Percentiles rank a stretch among this genome's conserved stretches.
Evolutionary conservation across 2,329 filamentous ascomycete species (phyloP).

Genomic region (Allantophomopsis cytisporea): DNA sequence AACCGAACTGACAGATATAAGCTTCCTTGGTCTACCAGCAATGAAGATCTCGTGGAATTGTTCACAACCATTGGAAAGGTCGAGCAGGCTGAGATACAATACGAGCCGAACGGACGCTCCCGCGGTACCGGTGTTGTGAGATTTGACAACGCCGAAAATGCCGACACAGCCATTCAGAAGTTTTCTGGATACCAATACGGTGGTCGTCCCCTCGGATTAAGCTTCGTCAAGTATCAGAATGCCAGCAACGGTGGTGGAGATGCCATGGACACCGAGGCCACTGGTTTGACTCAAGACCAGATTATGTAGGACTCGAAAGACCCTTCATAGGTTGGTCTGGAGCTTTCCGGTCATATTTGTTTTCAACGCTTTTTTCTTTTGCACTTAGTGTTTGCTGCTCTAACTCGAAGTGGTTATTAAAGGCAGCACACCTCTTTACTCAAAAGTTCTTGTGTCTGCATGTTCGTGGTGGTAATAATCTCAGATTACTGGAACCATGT

Average conservation of each 20-base stretch:
- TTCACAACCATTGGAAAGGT: constrained; percentile 98
- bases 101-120: constrained; percentile 91
- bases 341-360: too few species aligned
- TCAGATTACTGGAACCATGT: too few species aligned
- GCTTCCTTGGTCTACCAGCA: constrained; percentile 98
- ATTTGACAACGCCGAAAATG: constrained; percentile 71
- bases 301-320: constrained; percentile 58
- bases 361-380: too few species aligned
- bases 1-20: constrained; percentile 23
- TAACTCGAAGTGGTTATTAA: too few species aligned
- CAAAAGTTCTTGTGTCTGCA: too few species aligned
- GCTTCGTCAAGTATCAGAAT: constrained; percentile 86
- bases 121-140: constrained; percentile 93
- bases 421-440: too few species aligned
- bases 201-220: constrained; percentile 82
- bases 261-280: constrained; percentile 72
- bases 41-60: constrained; percentile 90
- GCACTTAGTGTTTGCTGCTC: too few species aligned
- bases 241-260: constrained; percentile 35
- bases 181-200: constrained; percentile 98
- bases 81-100: constrained; percentile 97
- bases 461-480: too few species aligned
- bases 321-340: too few species aligned
- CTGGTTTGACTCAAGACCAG: constrained; percentile 85
- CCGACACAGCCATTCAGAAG: constrained; percentile 89